Percentiles rank a stretch among this genome's conserved stretches.
Evolutionary conservation across 805 yeast genomes (phyloP).

Genomic region (Cephaloascus fragrans): DNA sequence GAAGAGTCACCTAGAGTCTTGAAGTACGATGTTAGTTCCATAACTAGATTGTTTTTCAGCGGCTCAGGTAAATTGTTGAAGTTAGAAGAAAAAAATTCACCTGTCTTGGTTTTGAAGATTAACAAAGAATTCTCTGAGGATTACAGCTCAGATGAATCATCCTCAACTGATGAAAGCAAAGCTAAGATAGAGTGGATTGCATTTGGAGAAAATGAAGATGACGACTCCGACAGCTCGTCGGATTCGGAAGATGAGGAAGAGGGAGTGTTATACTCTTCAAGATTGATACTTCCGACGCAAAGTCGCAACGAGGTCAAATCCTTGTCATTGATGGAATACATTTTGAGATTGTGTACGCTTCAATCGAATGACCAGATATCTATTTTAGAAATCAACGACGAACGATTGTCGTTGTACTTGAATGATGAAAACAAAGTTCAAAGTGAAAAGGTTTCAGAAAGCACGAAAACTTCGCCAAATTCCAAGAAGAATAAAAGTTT

Average conservation of each 20-base stretch:
- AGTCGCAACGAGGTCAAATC: conserved; percentile 14
- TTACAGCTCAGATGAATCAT: background rate
- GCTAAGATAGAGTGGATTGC: conserved; percentile 39
- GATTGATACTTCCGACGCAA: conserved; percentile 3
- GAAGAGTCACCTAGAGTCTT: conserved; percentile 27
- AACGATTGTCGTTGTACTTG: conserved; percentile 49
- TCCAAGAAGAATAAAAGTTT: background rate
- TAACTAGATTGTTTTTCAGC: conserved; percentile 52
- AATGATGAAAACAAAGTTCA: conserved; percentile 37
- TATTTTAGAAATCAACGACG: conserved; percentile 51
- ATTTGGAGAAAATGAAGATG: conserved; percentile 31
- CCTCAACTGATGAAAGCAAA: background rate
- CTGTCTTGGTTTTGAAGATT: conserved; percentile 57
- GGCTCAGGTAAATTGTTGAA: conserved; percentile 60
- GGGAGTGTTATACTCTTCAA: conserved; percentile 3
- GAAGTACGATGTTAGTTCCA: conserved; percentile 23
- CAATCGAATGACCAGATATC: conserved; percentile 51
- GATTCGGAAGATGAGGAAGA: conserved; percentile 8
- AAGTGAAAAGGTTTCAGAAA: conserved; percentile 11
- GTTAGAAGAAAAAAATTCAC: conserved; percentile 50
- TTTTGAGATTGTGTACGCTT: conserved; percentile 47
- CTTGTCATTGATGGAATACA: conserved; percentile 53
- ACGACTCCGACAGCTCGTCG: conserved; percentile 6
- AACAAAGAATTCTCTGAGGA: conserved; percentile 9
- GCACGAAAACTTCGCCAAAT: conserved; percentile 4